phyloP scores from a whole-genome alignment of 2,329 filamentous ascomycete species.

The Arthroderma sp. region DNA sequence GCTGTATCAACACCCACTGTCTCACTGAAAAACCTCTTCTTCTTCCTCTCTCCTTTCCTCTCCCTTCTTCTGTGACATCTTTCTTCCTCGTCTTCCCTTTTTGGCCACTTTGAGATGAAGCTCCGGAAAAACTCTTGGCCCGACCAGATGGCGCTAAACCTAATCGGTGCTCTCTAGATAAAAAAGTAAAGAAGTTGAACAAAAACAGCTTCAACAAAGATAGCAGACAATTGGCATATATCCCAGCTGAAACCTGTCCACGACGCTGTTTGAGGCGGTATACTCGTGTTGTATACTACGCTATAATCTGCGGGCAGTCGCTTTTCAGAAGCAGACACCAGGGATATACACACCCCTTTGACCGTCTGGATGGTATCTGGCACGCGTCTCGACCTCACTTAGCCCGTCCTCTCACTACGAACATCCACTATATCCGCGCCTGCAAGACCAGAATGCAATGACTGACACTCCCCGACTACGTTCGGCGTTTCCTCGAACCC shows the following conservation, averaged over 20 bases:
- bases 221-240: neutral
- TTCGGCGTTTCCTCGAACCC: constrained; percentile 70
- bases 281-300: neutral
- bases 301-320: too few species aligned
- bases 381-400: neutral
- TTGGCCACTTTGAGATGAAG: too few species aligned
- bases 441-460: constrained; percentile 52
- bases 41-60: neutral
- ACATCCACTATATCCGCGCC: neutral
- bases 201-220: neutral
- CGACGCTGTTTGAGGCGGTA: neutral
- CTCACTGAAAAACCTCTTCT: too few species aligned
- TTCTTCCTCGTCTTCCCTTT: neutral
- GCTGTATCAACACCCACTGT: neutral
- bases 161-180: neutral
- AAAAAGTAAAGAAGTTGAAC: neutral
- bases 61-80: neutral
- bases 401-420: neutral
- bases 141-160: neutral
- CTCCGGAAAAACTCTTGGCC: neutral
- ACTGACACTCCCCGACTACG: constrained; percentile 69
- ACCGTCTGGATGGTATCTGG: neutral
- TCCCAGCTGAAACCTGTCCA: neutral
- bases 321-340: neutral
- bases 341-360: neutral